Evolutionary conservation across 768 basidiomycete genomes (phyloP), one percentile per base, ranked within the genome.

Genomic region (Mycena vitilis): DNA sequence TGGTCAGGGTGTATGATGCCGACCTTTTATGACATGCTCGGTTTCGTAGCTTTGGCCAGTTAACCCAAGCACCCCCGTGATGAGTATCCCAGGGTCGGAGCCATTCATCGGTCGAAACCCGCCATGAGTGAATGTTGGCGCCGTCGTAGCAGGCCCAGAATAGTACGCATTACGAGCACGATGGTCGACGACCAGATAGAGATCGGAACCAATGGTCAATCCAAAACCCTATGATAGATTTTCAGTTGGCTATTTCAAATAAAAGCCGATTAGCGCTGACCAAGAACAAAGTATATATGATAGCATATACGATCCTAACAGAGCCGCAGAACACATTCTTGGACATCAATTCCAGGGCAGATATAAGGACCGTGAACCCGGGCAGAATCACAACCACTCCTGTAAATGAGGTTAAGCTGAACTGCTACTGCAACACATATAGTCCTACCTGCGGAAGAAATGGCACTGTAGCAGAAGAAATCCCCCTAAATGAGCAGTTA

Each of bases 401-500:
- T 72, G 56, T 48, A 10, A 37, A 38, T 25, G 57, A 38, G 2
- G n/a, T 34, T 34, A 23, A 45, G 37, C n/a, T 6, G 18, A 18
- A 42, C 7, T 2, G 9, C 5, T 10, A 1, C n/a, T 8, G 37
- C 13, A 12, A 16, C 2, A 16, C 2, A 55, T 34, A 9, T 45
- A 42, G 16, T 4, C 5, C 58, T 63, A 2, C 94, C 94, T 38
- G 93, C 93, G 13, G 94, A 94, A 11, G 95, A 93, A 69, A 97
- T 89, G 5, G 96, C 91, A 57, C 91, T 92, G 79, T 95, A 98
- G 78, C 96, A 98, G 76, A 96, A 96, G 25, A 90, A 77, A 63
- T 89, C 82, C 6, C 89, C 90, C 67, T 68, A n/a, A 23, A 4
- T 37, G 2, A 48, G n/a, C 8, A 18, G 37, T 49, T 30, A 58